Evolutionary conservation across 2,329 filamentous ascomycete genomes (phyloP).

Genomic region (Capronia epimyces): DNA sequence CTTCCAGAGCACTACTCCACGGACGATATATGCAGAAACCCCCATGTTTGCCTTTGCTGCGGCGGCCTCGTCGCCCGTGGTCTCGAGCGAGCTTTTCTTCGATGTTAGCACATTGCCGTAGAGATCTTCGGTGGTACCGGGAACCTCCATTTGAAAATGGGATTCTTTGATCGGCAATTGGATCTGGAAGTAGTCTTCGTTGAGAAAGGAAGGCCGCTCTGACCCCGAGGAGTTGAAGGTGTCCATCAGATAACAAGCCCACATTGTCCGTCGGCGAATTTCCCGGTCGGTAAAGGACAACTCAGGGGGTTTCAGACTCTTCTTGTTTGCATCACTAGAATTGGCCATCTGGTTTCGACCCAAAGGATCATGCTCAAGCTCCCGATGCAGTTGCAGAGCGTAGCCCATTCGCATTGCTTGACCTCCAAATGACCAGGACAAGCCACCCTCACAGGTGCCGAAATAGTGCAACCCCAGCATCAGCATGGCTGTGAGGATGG

Average conservation of each 20-base stretch:
- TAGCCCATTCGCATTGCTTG: constrained; percentile 97
- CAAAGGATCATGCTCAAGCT: constrained; percentile 74
- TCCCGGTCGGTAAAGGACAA: constrained; percentile 89
- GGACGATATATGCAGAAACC: constrained; percentile 83
- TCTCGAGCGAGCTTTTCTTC: constrained; percentile 56
- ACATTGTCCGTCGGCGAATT: constrained; percentile 90
- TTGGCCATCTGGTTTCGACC: constrained; percentile 48
- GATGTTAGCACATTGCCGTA: constrained; percentile 62
- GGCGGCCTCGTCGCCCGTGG: constrained; percentile 9
- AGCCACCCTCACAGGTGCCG: constrained; percentile 89
- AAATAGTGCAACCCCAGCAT: constrained; percentile 91
- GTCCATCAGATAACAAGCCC: constrained; percentile 97
- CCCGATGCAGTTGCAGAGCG: constrained; percentile 85
- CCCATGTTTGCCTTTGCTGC: constrained; percentile 74
- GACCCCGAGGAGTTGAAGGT: constrained; percentile 94
- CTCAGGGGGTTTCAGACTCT: constrained; percentile 47
- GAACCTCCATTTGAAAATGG: constrained; percentile 85
- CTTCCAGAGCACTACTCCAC: constrained; percentile 82
- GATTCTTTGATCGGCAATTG: constrained; percentile 87
- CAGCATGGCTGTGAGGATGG: constrained; percentile 83
- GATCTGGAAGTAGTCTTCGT: constrained; percentile 81
- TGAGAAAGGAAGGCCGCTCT: constrained; percentile 83
- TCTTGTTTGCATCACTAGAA: constrained; percentile 16
- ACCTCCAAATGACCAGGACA: constrained; percentile 92
- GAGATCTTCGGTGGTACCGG: constrained; percentile 77